Evolutionary conservation across 441 rosid genomes (phyloP), one percentile per base, ranked within the genome.

Genomic region (Mallotus repandus): DNA sequence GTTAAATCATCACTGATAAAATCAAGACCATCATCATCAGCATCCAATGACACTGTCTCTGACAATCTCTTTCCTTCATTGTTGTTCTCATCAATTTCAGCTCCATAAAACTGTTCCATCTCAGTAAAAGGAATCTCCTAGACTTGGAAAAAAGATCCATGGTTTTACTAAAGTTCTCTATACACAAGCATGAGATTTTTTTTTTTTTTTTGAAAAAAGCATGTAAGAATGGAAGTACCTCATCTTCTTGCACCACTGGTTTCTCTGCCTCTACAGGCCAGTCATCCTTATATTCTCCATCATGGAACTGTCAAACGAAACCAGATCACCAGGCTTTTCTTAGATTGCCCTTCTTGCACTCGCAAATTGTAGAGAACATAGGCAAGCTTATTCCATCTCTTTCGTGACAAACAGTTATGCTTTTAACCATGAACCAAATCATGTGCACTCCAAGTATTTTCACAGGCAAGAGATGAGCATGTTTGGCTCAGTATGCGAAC

Each of bases 401-500:
- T 88, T 78, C 62, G 80, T 55, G 86, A 83, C 35, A 87, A 80
- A 19, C 83, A 81, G 74, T 87, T 91, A 46, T 72, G 88, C 75
- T 85, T 83, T 78, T 81, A 81, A 80, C 81, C 66, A 73, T 84
- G 86, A 50, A 87, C 80, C 73, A 82, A 89, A 76, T 90, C 98
- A 16, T 86, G 82, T 60, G 82, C 73, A 54, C 97, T 91, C 93
- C 91, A 88, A 56, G 85, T 80, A 75, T 89, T 90, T 73, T 91
- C 91, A 62, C 95, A 93, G 52, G 88, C 92, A 55, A 86, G 48
- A 52, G 93, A 87, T 0, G 95, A 89, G 78, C 97, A 89, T 2
- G 94, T 89, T 83, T 95, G 99, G 84, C 98, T 92, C 76, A 92
- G 84, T 78, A 92, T 85, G 64, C 89, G 85, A 63, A 92, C 80